A percentile compares a stretch with the other conserved stretches of the same genome.
Evolutionary conservation across 2,329 filamentous ascomycete species (phyloP).

Genomic region (Didymella exigua): DNA sequence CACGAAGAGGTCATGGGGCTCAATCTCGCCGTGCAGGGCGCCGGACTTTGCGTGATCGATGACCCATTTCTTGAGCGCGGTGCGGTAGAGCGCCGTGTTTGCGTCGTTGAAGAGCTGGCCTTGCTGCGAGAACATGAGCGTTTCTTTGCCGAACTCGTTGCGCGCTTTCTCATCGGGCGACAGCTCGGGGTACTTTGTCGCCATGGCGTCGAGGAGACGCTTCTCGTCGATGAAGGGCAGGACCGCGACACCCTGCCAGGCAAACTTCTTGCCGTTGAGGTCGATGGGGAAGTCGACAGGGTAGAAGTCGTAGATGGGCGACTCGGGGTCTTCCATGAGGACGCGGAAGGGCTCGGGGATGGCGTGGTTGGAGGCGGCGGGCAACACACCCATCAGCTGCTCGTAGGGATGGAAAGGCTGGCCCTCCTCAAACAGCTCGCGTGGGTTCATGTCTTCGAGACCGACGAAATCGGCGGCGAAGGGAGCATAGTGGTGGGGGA

Average conservation of each 20-base stretch:
- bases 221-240: constrained; percentile 96
- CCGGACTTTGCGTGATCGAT: constrained; percentile 77
- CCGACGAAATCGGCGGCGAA: constrained; percentile 95
- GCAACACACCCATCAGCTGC: constrained; percentile 97
- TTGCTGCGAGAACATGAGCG: constrained; percentile 80
- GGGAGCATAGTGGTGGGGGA: constrained; percentile 96
- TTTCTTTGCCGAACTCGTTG: constrained; percentile 80
- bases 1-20: constrained; percentile 82
- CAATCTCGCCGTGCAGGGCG: constrained; percentile 78
- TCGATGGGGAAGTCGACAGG: constrained; percentile 93
- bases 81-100: constrained; percentile 86
- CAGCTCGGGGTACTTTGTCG: constrained; percentile 79
- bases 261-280: constrained; percentile 96
- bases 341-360: constrained; percentile 87
- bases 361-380: constrained; percentile 88
- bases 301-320: constrained; percentile 96
- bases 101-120: constrained; percentile 88
- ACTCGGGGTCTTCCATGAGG: constrained; percentile 86
- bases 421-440: constrained; percentile 80
- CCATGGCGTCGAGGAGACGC: constrained; percentile 80
- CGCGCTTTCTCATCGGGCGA: constrained; percentile 76
- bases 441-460: constrained; percentile 71
- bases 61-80: constrained; percentile 67
- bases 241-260: constrained; percentile 94
- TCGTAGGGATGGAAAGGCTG: constrained; percentile 87